Conservation (phyloP, 495 filamentous ascomycete species). For the Tuber calosporum region DNA sequence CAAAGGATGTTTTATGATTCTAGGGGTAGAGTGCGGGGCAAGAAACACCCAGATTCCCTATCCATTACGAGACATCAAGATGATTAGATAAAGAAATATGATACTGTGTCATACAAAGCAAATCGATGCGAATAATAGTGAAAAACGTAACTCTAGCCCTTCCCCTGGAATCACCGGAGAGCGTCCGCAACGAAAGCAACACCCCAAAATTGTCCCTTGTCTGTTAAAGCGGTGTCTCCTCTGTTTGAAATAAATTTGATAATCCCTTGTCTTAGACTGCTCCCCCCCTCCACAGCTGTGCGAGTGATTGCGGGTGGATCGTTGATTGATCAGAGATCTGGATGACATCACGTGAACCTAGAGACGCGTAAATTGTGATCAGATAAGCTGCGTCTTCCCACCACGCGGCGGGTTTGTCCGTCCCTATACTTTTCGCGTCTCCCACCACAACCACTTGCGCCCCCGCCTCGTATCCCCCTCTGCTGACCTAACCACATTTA, state of each 20-base stretch:
- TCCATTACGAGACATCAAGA: neutral
- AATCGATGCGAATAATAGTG: neutral
- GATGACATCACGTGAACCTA: slow-evolving; percentile 19
- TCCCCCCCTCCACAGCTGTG: neutral
- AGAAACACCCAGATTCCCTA: neutral
- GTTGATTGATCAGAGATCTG: neutral
- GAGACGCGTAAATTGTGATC: slow-evolving; percentile 33
- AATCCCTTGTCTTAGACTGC: neutral
- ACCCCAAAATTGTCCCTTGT: neutral
- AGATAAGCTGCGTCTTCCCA: slow-evolving; percentile 21
- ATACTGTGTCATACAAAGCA: neutral
- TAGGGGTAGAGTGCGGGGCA: neutral
- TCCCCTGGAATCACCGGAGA: neutral
- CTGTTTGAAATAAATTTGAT: too few species aligned
- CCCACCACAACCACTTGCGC: slow-evolving; percentile 2
- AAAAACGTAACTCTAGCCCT: neutral
- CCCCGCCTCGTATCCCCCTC: slow-evolving; percentile 9
- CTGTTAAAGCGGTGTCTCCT: too few species aligned
- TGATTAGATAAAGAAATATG: neutral
- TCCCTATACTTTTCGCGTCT: slow-evolving; percentile 8
- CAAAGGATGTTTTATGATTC: neutral
- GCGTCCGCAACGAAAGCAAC: neutral
- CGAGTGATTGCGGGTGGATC: slow-evolving; percentile 2
- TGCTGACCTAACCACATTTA: slow-evolving; percentile 7
- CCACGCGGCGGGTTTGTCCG: slow-evolving; percentile 20